These are phyloP conservation scores for Flaveria sonorensis DNA, from an alignment of 129 eudicot species.

Conservation along the genomic window DNA sequence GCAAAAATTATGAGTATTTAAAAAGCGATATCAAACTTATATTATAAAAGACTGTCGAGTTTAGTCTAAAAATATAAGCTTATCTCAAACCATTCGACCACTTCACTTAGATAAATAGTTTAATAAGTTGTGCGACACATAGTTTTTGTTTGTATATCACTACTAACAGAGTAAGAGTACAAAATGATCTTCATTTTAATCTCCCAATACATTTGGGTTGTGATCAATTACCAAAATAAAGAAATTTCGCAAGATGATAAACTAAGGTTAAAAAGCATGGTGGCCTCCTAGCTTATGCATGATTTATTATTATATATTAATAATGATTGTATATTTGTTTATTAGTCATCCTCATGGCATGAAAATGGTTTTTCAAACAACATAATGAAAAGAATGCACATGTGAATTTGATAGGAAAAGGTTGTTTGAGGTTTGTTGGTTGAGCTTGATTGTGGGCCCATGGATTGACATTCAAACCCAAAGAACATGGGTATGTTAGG, in stretches of 20 bases:
- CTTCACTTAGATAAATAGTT: no score
- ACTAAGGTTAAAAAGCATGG: not conserved
- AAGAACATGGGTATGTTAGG: conserved; percentile 32
- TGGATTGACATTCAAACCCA: conserved; percentile 19
- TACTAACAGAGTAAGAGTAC: no score
- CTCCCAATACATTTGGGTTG: no score
- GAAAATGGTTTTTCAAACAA: conserved; percentile 12
- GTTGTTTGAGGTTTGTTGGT: conserved; percentile 31
- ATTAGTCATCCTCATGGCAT: not conserved
- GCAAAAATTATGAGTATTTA: no score
- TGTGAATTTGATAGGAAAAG: not conserved
- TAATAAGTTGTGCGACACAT: no score
- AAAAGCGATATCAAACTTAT: no score
- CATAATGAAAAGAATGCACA: conserved; percentile 7
- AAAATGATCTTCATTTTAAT: no score
- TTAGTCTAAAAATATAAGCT: no score
- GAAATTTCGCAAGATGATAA: not conserved
- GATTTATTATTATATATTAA: not conserved
- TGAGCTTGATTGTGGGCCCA: conserved; percentile 17
- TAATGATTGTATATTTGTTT: not conserved
- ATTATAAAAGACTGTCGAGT: no score
- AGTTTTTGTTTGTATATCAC: no score
- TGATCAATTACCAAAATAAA: not conserved
- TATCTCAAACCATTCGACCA: no score
- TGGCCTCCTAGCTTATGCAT: not conserved